Conservation (phyloP, 208 protist species). For the Leishmania aethiopica region DNA sequence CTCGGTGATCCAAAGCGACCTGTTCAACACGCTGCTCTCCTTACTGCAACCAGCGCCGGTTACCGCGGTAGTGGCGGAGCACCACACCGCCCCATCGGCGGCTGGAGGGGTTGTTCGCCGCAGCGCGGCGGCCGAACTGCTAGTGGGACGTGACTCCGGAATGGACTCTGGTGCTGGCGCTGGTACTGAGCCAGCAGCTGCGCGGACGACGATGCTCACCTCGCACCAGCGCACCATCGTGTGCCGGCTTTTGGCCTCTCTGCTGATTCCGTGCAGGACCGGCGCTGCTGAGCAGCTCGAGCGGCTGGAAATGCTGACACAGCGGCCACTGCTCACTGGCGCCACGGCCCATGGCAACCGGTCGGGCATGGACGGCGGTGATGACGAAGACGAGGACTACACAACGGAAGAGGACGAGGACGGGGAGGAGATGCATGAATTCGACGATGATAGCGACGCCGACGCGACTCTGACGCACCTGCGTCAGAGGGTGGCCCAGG, state of each 20-base stretch:
- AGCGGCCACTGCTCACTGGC: slow-evolving; percentile 17
- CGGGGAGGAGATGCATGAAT: not conserved
- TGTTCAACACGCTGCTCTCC: slow-evolving; percentile 35
- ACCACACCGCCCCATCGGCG: not conserved
- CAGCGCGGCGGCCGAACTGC: not conserved
- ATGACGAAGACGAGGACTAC: slow-evolving; percentile 39
- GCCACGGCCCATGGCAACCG: slow-evolving; percentile 7
- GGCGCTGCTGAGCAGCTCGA: slow-evolving; percentile 44
- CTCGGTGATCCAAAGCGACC: slow-evolving; percentile 42
- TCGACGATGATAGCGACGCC: not conserved
- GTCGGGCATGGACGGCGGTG: slow-evolving; percentile 18
- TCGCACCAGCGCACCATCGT: slow-evolving; percentile 52
- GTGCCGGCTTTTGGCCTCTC: slow-evolving; percentile 45
- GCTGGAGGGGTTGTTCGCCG: not conserved
- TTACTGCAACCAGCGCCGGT: slow-evolving; percentile 17
- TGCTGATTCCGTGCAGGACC: slow-evolving; percentile 43
- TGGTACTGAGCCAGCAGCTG: slow-evolving; percentile 7
- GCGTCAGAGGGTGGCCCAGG: slow-evolving; percentile 32
- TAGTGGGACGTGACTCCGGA: not conserved
- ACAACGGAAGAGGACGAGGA: slow-evolving; percentile 41
- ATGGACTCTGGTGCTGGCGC: not conserved
- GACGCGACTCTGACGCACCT: slow-evolving; percentile 18
- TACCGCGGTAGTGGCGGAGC: not conserved
- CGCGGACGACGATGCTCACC: slow-evolving; percentile 25
- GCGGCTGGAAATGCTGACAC: slow-evolving; percentile 19